phyloP scores from a whole-genome alignment of 1,284 basidiomycete species.

The Xanthoconium separans region DNA sequence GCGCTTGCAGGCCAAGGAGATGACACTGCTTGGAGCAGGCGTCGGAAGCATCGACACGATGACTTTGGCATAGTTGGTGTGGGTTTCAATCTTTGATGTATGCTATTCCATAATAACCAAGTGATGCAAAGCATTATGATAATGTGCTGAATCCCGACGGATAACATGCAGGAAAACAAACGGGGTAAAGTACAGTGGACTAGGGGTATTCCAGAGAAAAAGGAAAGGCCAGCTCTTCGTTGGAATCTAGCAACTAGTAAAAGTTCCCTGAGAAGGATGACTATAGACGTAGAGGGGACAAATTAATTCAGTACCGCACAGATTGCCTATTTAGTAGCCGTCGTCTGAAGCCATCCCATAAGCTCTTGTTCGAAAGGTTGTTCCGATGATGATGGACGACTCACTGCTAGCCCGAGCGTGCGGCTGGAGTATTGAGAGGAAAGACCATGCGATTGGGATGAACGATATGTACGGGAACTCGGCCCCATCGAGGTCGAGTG shows the following conservation, averaged over 20 bases:
- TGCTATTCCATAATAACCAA: slow-evolving; percentile 25
- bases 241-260: slow-evolving; percentile 31
- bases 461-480: slow-evolving; percentile 52
- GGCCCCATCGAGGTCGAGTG: slow-evolving; percentile 48
- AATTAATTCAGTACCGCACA: slow-evolving; percentile 12
- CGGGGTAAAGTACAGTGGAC: slow-evolving; percentile 45
- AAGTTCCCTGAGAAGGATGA: slow-evolving; percentile 19
- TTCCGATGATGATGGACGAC: slow-evolving; percentile 38
- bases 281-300: slow-evolving; percentile 5
- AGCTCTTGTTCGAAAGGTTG: slow-evolving; percentile 37
- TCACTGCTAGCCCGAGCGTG: slow-evolving; percentile 51
- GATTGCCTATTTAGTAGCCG: slow-evolving; percentile 42
- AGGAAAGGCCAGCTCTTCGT: slow-evolving; percentile 37
- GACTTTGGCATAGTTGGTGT: background rate
- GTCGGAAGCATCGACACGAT: slow-evolving; percentile 1
- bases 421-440: slow-evolving; percentile 53
- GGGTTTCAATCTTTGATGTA: background rate
- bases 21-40: slow-evolving; percentile 15
- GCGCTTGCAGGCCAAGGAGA: slow-evolving; percentile 17
- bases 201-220: slow-evolving; percentile 36
- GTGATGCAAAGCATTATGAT: slow-evolving; percentile 40
- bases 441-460: slow-evolving; percentile 52
- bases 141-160: slow-evolving; percentile 35
- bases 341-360: slow-evolving; percentile 43
- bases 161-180: slow-evolving; percentile 33